These are phyloP conservation scores for Phytopythium vexans DNA, from an alignment of 352 stramenopile genomes.

Conservation along the genomic window DNA sequence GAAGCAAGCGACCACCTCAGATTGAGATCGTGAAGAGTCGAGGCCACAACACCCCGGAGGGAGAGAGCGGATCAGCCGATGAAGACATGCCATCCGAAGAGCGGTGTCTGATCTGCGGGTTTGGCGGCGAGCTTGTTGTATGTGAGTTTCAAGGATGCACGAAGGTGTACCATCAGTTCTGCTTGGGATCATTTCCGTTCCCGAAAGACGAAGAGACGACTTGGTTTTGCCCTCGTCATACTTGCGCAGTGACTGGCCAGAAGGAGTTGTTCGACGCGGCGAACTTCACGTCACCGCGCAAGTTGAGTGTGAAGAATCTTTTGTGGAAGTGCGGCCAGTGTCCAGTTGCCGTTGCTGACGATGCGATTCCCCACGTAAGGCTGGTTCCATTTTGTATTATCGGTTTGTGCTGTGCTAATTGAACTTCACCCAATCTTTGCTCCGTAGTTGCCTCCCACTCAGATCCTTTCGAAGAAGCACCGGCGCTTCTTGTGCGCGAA, in stretches of 20 bases:
- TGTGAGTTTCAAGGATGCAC: slow-evolving; percentile 79
- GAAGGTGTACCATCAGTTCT: slow-evolving; percentile 89
- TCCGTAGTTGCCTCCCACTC: slow-evolving; percentile 50
- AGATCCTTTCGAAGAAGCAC: slow-evolving; percentile 65
- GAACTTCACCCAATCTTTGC: slow-evolving; percentile 1
- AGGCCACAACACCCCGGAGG: slow-evolving; percentile 24
- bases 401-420: background rate
- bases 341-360: slow-evolving; percentile 58
- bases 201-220: slow-evolving; percentile 76
- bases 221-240: slow-evolving; percentile 81
- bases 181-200: slow-evolving; percentile 73
- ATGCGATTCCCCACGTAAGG: slow-evolving; percentile 1
- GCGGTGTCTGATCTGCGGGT: slow-evolving; percentile 74
- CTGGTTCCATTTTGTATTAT: background rate
- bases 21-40: slow-evolving; percentile 34
- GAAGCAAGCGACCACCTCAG: slow-evolving; percentile 37
- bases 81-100: slow-evolving; percentile 67
- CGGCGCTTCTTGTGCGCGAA: slow-evolving; percentile 67
- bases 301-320: slow-evolving; percentile 45
- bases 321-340: slow-evolving; percentile 83
- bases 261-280: slow-evolving; percentile 47
- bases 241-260: slow-evolving; percentile 58
- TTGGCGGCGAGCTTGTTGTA: slow-evolving; percentile 78
- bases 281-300: slow-evolving; percentile 50
- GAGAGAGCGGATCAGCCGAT: slow-evolving; percentile 30